phyloP scores from a whole-genome alignment of 1,284 basidiomycete species.

The Neotropicomus parvogracilis region DNA sequence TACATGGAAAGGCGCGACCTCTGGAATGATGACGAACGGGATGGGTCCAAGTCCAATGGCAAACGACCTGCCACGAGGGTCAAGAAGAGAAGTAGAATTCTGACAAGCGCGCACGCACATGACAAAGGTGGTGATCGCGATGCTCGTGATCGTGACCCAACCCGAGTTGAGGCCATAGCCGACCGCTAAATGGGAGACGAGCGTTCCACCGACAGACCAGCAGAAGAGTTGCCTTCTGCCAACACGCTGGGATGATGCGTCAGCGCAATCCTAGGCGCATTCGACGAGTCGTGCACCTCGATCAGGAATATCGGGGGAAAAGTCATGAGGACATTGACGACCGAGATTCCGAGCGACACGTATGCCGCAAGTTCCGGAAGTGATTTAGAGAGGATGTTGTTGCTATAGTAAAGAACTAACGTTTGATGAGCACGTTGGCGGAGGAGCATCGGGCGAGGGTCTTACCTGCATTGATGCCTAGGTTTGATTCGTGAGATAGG shows the following conservation, averaged over 20 bases:
- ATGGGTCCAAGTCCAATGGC: slow-evolving; percentile 88
- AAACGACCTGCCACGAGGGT: slow-evolving; percentile 59
- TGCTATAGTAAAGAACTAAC: slow-evolving; percentile 85
- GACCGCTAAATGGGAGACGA: slow-evolving; percentile 64
- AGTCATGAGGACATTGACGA: slow-evolving; percentile 80
- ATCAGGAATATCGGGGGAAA: slow-evolving; percentile 83
- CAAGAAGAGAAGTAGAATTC: slow-evolving; percentile 1
- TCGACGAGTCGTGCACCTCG: slow-evolving; percentile 44
- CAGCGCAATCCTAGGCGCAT: not conserved
- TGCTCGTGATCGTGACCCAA: slow-evolving; percentile 59
- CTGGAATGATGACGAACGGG: slow-evolving; percentile 91
- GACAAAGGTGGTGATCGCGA: slow-evolving; percentile 81
- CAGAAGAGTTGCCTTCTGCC: slow-evolving; percentile 60
- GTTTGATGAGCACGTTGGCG: slow-evolving; percentile 34
- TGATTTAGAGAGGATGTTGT: slow-evolving; percentile 75
- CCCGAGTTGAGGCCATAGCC: slow-evolving; percentile 71
- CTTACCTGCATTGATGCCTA: slow-evolving; percentile 55
- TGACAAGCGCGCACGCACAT: slow-evolving; percentile 54
- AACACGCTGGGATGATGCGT: slow-evolving; percentile 45
- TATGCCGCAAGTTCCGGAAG: slow-evolving; percentile 76
- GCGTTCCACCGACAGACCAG: slow-evolving; percentile 59
- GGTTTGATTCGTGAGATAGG: slow-evolving; percentile 6
- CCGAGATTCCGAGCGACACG: slow-evolving; percentile 72
- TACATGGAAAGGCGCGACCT: slow-evolving; percentile 79
- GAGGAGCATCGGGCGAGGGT: not conserved